These are phyloP conservation scores for Globisporangium apiculatum DNA, from an alignment of 352 stramenopile species.

Conservation along the genomic window DNA sequence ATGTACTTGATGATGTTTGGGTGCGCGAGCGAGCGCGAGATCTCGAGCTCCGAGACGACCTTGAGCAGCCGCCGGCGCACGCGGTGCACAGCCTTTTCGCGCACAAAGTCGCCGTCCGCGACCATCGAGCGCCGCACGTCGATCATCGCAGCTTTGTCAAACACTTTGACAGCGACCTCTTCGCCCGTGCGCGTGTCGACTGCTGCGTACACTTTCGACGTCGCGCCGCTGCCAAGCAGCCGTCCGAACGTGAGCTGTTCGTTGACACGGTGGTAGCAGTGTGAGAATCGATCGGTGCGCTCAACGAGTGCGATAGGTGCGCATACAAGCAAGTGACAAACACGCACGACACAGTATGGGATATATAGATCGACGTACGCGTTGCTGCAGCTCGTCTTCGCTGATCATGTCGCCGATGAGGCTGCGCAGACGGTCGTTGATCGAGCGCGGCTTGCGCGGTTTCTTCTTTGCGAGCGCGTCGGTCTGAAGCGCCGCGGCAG, in stretches of 20 bases:
- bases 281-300: neutral
- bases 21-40: constrained; percentile 61
- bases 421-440: constrained; percentile 53
- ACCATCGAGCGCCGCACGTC: constrained; percentile 73
- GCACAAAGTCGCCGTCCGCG: constrained; percentile 41
- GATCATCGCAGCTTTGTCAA: constrained; percentile 80
- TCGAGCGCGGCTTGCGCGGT: constrained; percentile 20
- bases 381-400: constrained; percentile 44
- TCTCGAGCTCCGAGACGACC: constrained; percentile 79
- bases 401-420: constrained; percentile 59
- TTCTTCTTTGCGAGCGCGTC: constrained; percentile 1
- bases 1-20: constrained; percentile 77
- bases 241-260: constrained; percentile 51
- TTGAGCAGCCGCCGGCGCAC: constrained; percentile 68
- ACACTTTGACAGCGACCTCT: constrained; percentile 72
- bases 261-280: too few species aligned
- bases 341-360: neutral
- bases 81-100: constrained; percentile 67
- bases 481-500: neutral
- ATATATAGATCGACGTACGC: constrained; percentile 17
- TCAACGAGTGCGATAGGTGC: neutral
- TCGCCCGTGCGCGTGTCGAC: constrained; percentile 37
- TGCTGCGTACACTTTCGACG: constrained; percentile 67
- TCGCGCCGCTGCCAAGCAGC: constrained; percentile 61
- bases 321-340: neutral